phyloP scores from a whole-genome alignment of 345 rosid species.

The Citrus medica region DNA sequence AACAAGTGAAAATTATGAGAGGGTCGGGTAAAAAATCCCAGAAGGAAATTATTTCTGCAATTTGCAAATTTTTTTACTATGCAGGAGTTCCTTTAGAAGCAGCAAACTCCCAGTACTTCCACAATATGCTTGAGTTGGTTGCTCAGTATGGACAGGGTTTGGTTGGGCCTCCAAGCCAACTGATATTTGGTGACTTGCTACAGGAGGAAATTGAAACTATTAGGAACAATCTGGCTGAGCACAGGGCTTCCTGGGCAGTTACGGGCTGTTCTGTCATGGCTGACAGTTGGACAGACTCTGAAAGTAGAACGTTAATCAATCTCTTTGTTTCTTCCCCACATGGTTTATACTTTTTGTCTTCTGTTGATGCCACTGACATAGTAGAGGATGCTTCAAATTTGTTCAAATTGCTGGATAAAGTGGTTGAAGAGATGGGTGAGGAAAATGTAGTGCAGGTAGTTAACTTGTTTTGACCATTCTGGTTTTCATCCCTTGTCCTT shows the following conservation, averaged over 20 bases:
- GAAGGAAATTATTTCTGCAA: constrained; percentile 50
- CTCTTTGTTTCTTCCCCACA: constrained; percentile 40
- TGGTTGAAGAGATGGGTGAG: constrained; percentile 50
- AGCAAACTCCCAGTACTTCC: constrained; percentile 55
- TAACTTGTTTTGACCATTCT: neutral
- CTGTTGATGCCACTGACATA: constrained; percentile 42
- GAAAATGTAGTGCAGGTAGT: constrained; percentile 50
- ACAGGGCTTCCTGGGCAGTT: constrained; percentile 45
- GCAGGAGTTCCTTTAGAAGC: constrained; percentile 57
- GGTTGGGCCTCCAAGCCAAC: constrained; percentile 37
- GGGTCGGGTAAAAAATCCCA: constrained; percentile 35
- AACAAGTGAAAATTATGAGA: constrained; percentile 24
- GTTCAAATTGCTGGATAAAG: constrained; percentile 41
- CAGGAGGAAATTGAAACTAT: constrained; percentile 46
- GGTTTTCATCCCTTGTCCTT: neutral
- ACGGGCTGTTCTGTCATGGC: constrained; percentile 62
- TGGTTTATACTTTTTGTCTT: constrained; percentile 41
- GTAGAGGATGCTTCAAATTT: constrained; percentile 37
- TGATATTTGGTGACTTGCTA: constrained; percentile 46
- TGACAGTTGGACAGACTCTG: constrained; percentile 38
- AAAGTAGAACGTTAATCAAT: constrained; percentile 36
- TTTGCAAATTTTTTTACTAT: constrained; percentile 56
- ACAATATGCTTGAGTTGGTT: constrained; percentile 57
- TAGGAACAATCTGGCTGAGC: constrained; percentile 35
- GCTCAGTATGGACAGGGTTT: constrained; percentile 53